Conservation (phyloP, 2,329 filamentous ascomycete species). For the Trichoderma polysporum region DNA sequence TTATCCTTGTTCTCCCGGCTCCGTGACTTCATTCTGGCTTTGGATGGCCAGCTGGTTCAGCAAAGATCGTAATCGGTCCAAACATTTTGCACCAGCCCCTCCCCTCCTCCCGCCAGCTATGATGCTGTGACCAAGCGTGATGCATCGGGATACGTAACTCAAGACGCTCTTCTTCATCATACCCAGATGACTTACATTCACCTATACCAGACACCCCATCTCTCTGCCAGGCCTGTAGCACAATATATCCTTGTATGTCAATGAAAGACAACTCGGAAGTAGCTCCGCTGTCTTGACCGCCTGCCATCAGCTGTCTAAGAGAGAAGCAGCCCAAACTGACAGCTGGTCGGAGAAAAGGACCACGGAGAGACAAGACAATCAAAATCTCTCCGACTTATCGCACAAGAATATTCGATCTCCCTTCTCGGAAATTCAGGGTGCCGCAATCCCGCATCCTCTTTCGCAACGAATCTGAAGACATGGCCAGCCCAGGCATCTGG, state of each 20-base stretch:
- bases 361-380: neutral
- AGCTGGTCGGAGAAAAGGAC: conserved; percentile 10
- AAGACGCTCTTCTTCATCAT: neutral
- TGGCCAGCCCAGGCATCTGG: conserved; percentile 22
- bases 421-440: neutral
- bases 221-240: conserved; percentile 1
- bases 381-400: neutral
- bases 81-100: neutral
- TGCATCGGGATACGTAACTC: neutral
- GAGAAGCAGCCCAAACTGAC: conserved; percentile 12
- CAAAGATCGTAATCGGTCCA: neutral
- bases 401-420: neutral
- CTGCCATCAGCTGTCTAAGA: conserved; percentile 30
- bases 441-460: neutral
- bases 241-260: conserved; percentile 10
- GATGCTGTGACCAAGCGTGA: conserved; percentile 8
- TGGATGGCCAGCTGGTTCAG: neutral
- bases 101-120: neutral
- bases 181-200: conserved; percentile 11
- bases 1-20: neutral
- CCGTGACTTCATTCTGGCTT: conserved; percentile 1
- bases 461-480: neutral
- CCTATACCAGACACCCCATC: neutral
- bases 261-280: conserved; percentile 26
- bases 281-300: conserved; percentile 26